These are phyloP conservation scores for Penicillium brasilianum DNA, from an alignment of 2,329 filamentous ascomycete genomes.

Conservation along the genomic window DNA sequence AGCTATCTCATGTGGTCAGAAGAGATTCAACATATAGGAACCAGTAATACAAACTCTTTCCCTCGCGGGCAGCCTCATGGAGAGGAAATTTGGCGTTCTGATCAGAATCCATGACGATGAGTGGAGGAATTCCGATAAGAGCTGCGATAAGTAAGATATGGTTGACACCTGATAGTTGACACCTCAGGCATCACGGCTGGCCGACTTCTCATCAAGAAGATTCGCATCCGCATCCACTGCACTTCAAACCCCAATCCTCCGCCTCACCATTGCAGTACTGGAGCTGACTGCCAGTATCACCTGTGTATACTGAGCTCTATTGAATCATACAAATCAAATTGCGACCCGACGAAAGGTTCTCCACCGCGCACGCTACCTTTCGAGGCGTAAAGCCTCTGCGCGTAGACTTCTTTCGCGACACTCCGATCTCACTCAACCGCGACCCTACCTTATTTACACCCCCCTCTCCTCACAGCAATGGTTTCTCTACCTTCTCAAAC, in stretches of 20 bases:
- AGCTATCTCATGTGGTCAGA: constrained; percentile 55
- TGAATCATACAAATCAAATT: neutral
- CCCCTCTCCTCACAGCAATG: constrained; percentile 30
- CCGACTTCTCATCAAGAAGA: constrained; percentile 19
- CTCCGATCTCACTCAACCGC: neutral
- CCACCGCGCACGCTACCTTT: constrained; percentile 22
- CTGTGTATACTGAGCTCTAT: neutral
- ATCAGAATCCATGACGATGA: constrained; percentile 46
- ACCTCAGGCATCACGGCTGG: constrained; percentile 28
- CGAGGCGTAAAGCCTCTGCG: constrained; percentile 15
- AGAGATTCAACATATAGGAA: constrained; percentile 14
- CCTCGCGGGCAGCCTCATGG: constrained; percentile 84
- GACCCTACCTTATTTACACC: neutral
- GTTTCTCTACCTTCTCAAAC: constrained; percentile 37
- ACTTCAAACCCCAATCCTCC: constrained; percentile 5
- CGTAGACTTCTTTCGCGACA: constrained; percentile 11
- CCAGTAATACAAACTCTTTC: constrained; percentile 66
- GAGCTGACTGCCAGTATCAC: neutral
- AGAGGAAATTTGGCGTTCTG: constrained; percentile 74
- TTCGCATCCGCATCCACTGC: constrained; percentile 16
- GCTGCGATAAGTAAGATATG: constrained; percentile 29
- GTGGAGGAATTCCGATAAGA: constrained; percentile 30
- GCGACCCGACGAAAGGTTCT: constrained; percentile 23
- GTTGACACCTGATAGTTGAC: constrained; percentile 23
- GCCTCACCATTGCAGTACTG: neutral